These are phyloP conservation scores for Cladosporium sphaerospermum DNA, from an alignment of 2,329 filamentous ascomycete species.

Conservation along the genomic window DNA sequence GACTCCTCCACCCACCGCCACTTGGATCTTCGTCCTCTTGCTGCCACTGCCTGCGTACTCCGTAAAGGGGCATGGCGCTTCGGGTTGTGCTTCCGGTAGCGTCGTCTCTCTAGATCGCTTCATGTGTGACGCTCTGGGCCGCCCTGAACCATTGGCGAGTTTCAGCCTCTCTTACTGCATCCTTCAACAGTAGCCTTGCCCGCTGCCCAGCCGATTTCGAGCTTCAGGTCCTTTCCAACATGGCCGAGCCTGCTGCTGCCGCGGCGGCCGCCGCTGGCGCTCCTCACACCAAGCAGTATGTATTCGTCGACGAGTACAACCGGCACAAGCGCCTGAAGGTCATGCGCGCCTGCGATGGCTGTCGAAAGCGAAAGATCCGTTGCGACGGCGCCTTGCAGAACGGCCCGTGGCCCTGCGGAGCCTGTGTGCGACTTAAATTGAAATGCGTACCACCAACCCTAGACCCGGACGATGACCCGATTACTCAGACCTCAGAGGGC, in stretches of 20 bases:
- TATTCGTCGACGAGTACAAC: slow-evolving; percentile 98
- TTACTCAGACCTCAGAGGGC: slow-evolving; percentile 15
- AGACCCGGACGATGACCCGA: slow-evolving; percentile 58
- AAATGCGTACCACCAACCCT: slow-evolving; percentile 87
- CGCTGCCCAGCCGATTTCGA: neutral
- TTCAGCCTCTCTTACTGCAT: neutral
- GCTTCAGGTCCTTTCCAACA: neutral
- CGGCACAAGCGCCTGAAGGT: slow-evolving; percentile 96
- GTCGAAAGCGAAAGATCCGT: slow-evolving; percentile 91
- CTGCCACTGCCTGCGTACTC: neutral
- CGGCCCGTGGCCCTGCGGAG: slow-evolving; percentile 85
- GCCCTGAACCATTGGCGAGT: slow-evolving; percentile 10
- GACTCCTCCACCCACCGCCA: neutral
- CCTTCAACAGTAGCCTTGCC: neutral
- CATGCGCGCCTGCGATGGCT: slow-evolving; percentile 96
- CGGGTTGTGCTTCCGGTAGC: slow-evolving; percentile 3
- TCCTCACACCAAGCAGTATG: slow-evolving; percentile 91
- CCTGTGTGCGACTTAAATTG: slow-evolving; percentile 84
- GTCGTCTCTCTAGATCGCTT: slow-evolving; percentile 9
- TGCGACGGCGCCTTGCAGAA: slow-evolving; percentile 97
- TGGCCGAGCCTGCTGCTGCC: slow-evolving; percentile 6
- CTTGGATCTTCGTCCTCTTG: neutral
- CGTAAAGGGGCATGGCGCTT: slow-evolving; percentile 11
- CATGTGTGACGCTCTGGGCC: slow-evolving; percentile 6
- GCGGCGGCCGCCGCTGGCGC: slow-evolving; percentile 47